A percentile compares a stretch with the other conserved stretches of the same genome.
These are phyloP conservation scores for Solanum pennellii DNA, from an alignment of 257 asterid genomes.

Conservation along the genomic window DNA sequence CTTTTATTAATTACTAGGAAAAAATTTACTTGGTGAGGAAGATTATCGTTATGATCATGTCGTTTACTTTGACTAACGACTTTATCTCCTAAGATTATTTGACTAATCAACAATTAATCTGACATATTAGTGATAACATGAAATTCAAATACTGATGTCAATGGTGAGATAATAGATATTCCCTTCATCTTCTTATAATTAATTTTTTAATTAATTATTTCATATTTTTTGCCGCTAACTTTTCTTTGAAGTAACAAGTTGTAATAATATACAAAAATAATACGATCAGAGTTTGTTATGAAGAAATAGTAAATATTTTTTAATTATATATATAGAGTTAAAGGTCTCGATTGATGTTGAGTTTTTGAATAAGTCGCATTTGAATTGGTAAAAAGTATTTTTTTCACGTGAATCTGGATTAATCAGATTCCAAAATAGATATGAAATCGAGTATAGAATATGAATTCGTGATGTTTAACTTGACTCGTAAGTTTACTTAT, in stretches of 20 bases:
- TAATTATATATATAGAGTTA: too few species aligned
- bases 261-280: too few species aligned
- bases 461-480: background rate
- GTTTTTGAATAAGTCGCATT: too few species aligned
- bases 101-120: background rate
- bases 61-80: background rate
- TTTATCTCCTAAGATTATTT: background rate
- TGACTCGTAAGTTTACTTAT: background rate
- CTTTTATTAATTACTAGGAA: background rate
- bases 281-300: too few species aligned
- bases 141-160: background rate
- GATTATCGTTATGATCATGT: background rate
- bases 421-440: too few species aligned
- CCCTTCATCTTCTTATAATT: background rate
- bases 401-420: accelerated
- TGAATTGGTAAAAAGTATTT: too few species aligned
- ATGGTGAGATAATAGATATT: background rate
- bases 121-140: background rate
- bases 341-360: too few species aligned
- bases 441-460: too few species aligned
- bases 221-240: background rate
- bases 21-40: background rate
- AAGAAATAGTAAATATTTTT: too few species aligned
- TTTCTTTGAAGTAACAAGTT: too few species aligned
- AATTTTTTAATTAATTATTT: background rate